Conservation (phyloP, 305 asterid genomes). For the Stenogyne calaminthoides region DNA sequence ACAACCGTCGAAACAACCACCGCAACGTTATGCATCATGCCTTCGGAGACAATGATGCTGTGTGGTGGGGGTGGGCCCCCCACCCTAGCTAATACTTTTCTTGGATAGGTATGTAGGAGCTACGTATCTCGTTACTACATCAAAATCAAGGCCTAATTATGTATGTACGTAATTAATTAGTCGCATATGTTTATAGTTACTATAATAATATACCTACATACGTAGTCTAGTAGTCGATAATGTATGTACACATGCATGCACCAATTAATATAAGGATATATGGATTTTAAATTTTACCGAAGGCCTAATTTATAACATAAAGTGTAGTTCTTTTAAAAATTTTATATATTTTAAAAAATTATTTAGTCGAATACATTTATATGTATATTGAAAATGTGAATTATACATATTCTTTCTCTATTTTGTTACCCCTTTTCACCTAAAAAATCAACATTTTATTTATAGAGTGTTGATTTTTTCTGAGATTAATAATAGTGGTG, state of each 20-base stretch:
- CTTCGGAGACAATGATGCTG: slow-evolving; percentile 20
- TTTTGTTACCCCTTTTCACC: too few relatives aligned
- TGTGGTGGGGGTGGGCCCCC: slow-evolving; percentile 13
- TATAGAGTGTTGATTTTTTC: too few relatives aligned
- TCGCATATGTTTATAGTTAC: background rate
- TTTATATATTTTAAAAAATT: too few relatives aligned
- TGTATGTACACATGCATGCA: slow-evolving; percentile 21
- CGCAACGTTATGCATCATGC: slow-evolving; percentile 35
- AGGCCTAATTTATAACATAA: too few relatives aligned
- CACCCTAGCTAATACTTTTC: background rate
- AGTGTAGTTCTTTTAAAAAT: too few relatives aligned
- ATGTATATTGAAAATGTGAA: too few relatives aligned
- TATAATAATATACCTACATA: background rate
- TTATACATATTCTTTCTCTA: too few relatives aligned
- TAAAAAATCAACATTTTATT: too few relatives aligned
- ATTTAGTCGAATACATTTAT: too few relatives aligned
- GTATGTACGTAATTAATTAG: background rate
- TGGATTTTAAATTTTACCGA: too few relatives aligned
- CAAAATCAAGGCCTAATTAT: background rate
- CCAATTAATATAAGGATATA: background rate
- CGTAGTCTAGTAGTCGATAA: slow-evolving; percentile 14
- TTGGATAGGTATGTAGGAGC: background rate
- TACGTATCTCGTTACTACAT: slow-evolving; percentile 9
- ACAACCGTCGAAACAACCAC: slow-evolving; percentile 43
- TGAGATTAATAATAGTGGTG: too few relatives aligned